Base-by-base conservation (phyloP, 176 grass and related monocot genomes). In the Musa troglodytarum region DNA sequence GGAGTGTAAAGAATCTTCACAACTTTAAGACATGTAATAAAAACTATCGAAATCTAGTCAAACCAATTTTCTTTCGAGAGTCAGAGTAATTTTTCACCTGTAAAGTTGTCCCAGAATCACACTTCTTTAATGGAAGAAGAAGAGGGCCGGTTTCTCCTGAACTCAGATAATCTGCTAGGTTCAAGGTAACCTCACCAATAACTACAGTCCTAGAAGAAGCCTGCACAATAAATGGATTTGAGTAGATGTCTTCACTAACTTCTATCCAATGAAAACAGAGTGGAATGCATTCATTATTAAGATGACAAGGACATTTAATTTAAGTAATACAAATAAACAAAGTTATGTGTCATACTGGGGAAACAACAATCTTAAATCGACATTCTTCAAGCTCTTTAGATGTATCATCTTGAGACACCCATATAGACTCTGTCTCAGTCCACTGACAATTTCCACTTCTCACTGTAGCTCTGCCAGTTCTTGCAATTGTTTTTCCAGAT, bases 311-410 rank as follows among this genome's bases (percentile, higher is more conserved):
- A 57, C 26, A 28, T 43, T 6, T 43, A 43, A 70, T 52, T 52
- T 26, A 65, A 20, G 7, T 70, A 57, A 74, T 74, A 24, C 20
- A 29, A 17, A 25, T 16, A 56, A 28, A 28, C 1, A 17, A 29
- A 56, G 21, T 16, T 56, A 50, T 2, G 16, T 58, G 12, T 51
- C 71, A 74, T 75, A 98, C 90, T 84, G 90, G 89, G 67, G 85
- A 91, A 88, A 98, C 86, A 82, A 81, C 80, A 89, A 98, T 91
- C 81, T 84, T 98, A 81, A 78, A 91, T 59, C 86, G 90, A 50
- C 78, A 91, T 61, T 98, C 90, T 69, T 93, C 82, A 80, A 80
- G 83, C 82, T 98, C 90, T 83, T 91, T 90, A 20, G 82, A 82
- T 2, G 50, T 54, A 72, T 78, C 82, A 87, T 93, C 84, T 89